Evolutionary conservation across 2,329 filamentous ascomycete genomes (phyloP).

Genomic region (Neodidymelliopsis sp.): DNA sequence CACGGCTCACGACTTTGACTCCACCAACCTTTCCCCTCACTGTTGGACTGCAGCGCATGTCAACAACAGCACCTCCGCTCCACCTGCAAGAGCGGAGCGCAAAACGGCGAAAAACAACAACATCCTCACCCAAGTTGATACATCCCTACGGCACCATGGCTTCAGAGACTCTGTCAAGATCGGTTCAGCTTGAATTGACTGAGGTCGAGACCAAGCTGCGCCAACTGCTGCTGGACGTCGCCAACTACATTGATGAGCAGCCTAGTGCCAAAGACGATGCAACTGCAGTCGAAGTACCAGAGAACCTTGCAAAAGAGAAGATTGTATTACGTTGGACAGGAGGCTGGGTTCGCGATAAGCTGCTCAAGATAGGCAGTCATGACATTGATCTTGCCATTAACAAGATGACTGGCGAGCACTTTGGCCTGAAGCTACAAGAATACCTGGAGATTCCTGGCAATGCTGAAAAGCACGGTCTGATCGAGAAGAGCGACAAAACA

Average conservation of each 20-base stretch:
- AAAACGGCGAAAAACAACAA: slow-evolving; percentile 43
- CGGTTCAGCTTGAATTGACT: slow-evolving; percentile 65
- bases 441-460: slow-evolving; percentile 70
- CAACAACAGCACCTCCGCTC: slow-evolving; percentile 29
- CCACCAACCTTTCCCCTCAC: slow-evolving; percentile 6
- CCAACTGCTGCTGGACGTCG: slow-evolving; percentile 82
- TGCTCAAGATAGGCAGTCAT: slow-evolving; percentile 74
- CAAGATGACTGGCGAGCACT: slow-evolving; percentile 80
- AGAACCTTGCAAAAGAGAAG: slow-evolving; percentile 55
- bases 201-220: slow-evolving; percentile 75
- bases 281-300: slow-evolving; percentile 50
- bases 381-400: slow-evolving; percentile 90
- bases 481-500: slow-evolving; percentile 48
- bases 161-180: slow-evolving; percentile 18
- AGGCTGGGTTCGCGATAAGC: slow-evolving; percentile 87
- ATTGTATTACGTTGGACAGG: slow-evolving; percentile 78
- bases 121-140: slow-evolving; percentile 26
- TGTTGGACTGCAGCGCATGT: slow-evolving; percentile 39
- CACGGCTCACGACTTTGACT: slow-evolving; percentile 11
- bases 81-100: slow-evolving; percentile 34
- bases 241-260: slow-evolving; percentile 67
- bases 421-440: slow-evolving; percentile 72
- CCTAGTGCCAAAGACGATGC: slow-evolving; percentile 38
- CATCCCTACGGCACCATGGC: slow-evolving; percentile 42
- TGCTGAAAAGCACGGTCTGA: slow-evolving; percentile 65